Conservation (phyloP, 2,329 filamentous ascomycete species). For the Diplocarpon rosae region DNA sequence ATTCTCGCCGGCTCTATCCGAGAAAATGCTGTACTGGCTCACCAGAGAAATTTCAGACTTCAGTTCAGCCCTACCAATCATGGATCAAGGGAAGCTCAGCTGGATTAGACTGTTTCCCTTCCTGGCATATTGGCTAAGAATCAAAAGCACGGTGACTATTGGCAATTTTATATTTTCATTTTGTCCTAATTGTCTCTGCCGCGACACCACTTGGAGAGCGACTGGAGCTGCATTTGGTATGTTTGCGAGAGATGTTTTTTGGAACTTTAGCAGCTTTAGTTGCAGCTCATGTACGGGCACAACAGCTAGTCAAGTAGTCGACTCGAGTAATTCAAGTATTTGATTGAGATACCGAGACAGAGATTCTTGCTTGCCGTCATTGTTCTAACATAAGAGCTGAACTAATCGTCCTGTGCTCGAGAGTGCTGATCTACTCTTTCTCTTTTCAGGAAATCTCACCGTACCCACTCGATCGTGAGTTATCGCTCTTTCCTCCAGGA, state of each 20-base stretch:
- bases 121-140: constrained; percentile 3
- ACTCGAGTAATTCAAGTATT: constrained; percentile 4
- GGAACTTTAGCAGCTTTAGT: constrained; percentile 13
- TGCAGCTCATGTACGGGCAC: constrained; percentile 7
- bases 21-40: neutral
- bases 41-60: neutral
- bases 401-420: no score
- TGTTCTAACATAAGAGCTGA: no score
- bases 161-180: constrained; percentile 9
- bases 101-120: constrained; percentile 2
- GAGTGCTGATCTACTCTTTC: no score
- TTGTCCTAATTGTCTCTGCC: constrained; percentile 7
- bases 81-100: neutral
- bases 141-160: constrained; percentile 4
- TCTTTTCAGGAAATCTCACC: no score
- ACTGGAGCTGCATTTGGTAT: constrained; percentile 10
- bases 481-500: no score
- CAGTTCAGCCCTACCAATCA: neutral
- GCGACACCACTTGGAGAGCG: neutral
- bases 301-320: constrained; percentile 3
- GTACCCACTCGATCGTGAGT: no score
- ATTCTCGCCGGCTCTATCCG: neutral
- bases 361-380: neutral
- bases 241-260: constrained; percentile 14
- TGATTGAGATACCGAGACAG: neutral